Conservation (phyloP, 805 yeast species). For the Komagataella phaffii region DNA sequence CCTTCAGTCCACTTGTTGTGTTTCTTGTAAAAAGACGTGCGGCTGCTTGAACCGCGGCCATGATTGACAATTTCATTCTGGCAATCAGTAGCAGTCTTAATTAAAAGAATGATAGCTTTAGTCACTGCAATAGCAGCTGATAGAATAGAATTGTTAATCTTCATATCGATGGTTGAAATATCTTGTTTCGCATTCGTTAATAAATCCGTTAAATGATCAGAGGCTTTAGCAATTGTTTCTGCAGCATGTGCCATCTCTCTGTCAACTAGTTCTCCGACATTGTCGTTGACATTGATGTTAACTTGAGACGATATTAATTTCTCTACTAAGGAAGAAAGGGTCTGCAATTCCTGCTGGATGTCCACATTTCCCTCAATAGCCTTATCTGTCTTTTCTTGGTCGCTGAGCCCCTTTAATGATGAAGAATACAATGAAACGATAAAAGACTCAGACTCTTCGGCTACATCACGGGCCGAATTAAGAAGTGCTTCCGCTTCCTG, state of each 20-base stretch:
- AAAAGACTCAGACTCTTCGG: conserved; percentile 47
- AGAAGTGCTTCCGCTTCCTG: conserved; percentile 37
- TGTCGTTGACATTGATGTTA: conserved; percentile 23
- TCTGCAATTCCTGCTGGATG: conserved; percentile 60
- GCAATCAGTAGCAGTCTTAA: conserved; percentile 65
- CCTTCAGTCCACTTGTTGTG: conserved; percentile 93
- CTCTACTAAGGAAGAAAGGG: conserved; percentile 41
- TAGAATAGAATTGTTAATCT: conserved; percentile 64
- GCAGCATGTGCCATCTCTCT: conserved; percentile 65
- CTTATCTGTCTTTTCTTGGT: conserved; percentile 60
- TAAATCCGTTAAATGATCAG: conserved; percentile 40
- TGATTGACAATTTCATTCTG: conserved; percentile 70
- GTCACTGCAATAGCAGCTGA: conserved; percentile 73
- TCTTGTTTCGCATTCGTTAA: conserved; percentile 37
- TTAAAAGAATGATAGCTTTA: conserved; percentile 58
- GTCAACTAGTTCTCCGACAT: conserved; percentile 61
- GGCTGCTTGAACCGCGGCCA: conserved; percentile 51
- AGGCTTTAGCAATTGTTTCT: conserved; percentile 51
- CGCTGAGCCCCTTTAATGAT: conserved; percentile 30
- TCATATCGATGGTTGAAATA: conserved; percentile 41
- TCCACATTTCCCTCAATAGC: conserved; percentile 67
- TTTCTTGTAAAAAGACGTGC: conserved; percentile 71
- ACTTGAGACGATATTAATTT: conserved; percentile 19
- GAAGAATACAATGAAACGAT: conserved; percentile 46
- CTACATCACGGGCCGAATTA: conserved; percentile 37